Base-by-base conservation (phyloP, 768 basidiomycete genomes). In the Hydnomerulius pinastri region DNA sequence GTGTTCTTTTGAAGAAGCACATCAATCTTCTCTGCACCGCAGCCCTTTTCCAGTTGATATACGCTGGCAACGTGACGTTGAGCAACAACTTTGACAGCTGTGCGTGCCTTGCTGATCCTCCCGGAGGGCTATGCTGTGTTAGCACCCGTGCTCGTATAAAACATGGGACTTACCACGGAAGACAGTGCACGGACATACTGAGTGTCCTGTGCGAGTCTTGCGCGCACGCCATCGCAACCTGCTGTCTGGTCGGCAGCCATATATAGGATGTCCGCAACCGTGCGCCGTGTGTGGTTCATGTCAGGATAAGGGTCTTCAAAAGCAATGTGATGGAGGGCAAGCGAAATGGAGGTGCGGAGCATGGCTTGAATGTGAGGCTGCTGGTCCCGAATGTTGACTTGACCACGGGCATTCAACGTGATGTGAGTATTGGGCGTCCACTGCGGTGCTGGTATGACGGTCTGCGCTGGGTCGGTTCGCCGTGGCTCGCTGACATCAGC, bases 361-460 rank as follows among this genome's bases (percentile, higher is more conserved):
- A 42, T 18, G 23, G 17, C n/a, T n/a, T 42, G 41, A 25, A 42
- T 42, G 41, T 42, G 41, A n/a, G 41, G 23, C 23, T 42, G 41
- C 41, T 42, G 41, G 15, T 18, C 41, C 4, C 23, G 21, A 24
- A 42, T 21, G 24, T 42, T 42, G 24, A 42, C 41, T 25, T 42
- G 21, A 15, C 41, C 23, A 10, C 30, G 30, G 17, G 38, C 11
- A 24, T 39, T 39, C 18, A 39, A 17, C 17, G 11, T 39, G 6
- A 39, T 18, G 4, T 39, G 38, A 17, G 38, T 39, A 24, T 24
- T 17, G 11, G 38, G 23, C 17, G 15, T 32, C 30, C 30, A 32
- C 30, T 15, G 30, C 11, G 30, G 30, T 32, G 15, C 30, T 32
- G 30, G 30, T 11, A 7, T 11, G 30, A 15, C 30, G 2, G 30